Evolutionary conservation across 345 rosid species (phyloP).

Genomic region (Gossypium arboreum): DNA sequence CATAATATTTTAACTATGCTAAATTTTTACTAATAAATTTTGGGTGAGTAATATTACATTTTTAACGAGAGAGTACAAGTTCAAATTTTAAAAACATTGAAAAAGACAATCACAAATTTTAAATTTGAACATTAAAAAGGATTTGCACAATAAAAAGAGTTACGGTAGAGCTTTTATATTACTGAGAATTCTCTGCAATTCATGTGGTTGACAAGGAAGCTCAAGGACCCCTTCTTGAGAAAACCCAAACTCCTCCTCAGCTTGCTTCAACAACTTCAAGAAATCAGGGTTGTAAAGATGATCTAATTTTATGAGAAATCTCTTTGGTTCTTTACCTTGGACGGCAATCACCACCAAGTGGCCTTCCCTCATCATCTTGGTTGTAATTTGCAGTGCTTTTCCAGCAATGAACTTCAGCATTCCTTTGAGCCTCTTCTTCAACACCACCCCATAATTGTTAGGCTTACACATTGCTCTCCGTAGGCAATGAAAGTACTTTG

Average conservation of each 20-base stretch:
- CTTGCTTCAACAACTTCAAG: conserved; percentile 32
- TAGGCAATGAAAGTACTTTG: not conserved
- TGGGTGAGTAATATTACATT: no score
- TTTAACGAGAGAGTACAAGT: no score
- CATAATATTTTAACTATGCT: no score
- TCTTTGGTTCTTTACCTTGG: conserved; percentile 23
- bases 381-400: conserved; percentile 20
- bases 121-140: no score
- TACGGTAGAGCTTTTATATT: not conserved
- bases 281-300: conserved; percentile 32
- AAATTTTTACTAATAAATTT: no score
- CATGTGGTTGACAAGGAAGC: conserved; percentile 33
- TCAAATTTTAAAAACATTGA: no score
- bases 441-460: conserved; percentile 1
- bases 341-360: conserved; percentile 46
- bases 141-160: no score
- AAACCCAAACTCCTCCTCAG: conserved; percentile 35
- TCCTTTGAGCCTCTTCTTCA: conserved; percentile 21
- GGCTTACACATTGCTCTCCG: conserved; percentile 12
- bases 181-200: conserved; percentile 23
- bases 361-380: conserved; percentile 37
- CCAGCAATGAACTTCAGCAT: conserved; percentile 18
- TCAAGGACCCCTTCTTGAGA: conserved; percentile 27
- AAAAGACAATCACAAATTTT: no score
- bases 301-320: conserved; percentile 25